A percentile compares a stretch with the other conserved stretches of the same genome.
These are phyloP conservation scores for Xylaria grammica DNA, from an alignment of 495 filamentous ascomycete species.

Conservation along the genomic window DNA sequence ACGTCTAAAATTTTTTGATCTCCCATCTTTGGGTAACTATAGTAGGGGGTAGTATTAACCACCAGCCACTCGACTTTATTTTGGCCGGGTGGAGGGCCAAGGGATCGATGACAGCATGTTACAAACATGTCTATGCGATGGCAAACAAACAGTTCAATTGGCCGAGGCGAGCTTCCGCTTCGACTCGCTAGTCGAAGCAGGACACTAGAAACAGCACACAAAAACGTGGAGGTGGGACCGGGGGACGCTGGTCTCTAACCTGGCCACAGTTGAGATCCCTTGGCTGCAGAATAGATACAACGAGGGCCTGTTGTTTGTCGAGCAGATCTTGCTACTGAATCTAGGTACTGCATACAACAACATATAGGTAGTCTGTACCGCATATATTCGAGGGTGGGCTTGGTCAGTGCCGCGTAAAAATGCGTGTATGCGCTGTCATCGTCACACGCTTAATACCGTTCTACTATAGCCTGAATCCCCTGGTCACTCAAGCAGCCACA, in stretches of 20 bases:
- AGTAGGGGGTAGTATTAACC: slow-evolving; percentile 6
- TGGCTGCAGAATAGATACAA: slow-evolving; percentile 19
- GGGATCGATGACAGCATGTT: slow-evolving; percentile 13
- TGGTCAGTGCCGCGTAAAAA: slow-evolving; percentile 10
- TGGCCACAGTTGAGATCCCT: slow-evolving; percentile 21
- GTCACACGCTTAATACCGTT: slow-evolving; percentile 40
- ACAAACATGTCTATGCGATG: slow-evolving; percentile 14
- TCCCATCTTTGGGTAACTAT: slow-evolving; percentile 10
- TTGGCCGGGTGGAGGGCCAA: not conserved
- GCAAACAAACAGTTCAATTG: slow-evolving; percentile 5
- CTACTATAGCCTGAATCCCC: slow-evolving; percentile 40
- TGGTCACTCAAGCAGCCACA: slow-evolving; percentile 26
- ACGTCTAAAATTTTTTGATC: not conserved
- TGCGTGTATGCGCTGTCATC: slow-evolving; percentile 42
- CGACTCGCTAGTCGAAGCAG: slow-evolving; percentile 15
- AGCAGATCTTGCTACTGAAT: slow-evolving; percentile 13
- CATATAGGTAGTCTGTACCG: not conserved
- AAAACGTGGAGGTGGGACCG: slow-evolving; percentile 26
- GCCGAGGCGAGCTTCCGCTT: slow-evolving; percentile 2
- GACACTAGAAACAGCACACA: slow-evolving; percentile 18
- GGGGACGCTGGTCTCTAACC: slow-evolving; percentile 19
- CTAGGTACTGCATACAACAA: slow-evolving; percentile 3
- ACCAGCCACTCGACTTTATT: slow-evolving; percentile 20
- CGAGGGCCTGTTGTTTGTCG: slow-evolving; percentile 9
- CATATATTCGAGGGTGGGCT: slow-evolving; percentile 5